These are phyloP conservation scores for Gossypium schwendimanii DNA, from an alignment of 441 rosid genomes.

Conservation along the genomic window DNA sequence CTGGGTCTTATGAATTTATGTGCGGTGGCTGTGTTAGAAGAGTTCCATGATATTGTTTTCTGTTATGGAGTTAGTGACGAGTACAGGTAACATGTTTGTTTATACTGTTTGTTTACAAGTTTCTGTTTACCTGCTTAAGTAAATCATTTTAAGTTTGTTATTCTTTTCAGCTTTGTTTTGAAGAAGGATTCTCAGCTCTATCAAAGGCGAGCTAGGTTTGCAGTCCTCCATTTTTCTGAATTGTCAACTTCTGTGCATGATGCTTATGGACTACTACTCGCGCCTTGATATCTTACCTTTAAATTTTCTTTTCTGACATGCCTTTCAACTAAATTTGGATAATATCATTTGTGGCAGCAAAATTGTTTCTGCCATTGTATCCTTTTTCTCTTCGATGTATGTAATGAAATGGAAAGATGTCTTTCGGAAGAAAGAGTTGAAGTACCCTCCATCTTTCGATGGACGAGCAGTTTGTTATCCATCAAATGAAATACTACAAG, in stretches of 20 bases:
- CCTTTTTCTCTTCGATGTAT: conserved; percentile 74
- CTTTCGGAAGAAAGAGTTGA: conserved; percentile 60
- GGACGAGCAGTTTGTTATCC: conserved; percentile 95
- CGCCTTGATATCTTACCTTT: background rate
- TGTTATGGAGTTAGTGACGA: conserved; percentile 91
- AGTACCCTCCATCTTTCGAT: conserved; percentile 77
- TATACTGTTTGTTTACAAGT: conserved; percentile 9
- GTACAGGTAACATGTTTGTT: conserved; percentile 51
- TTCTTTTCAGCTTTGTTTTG: conserved; percentile 63
- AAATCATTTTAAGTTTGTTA: conserved; percentile 16
- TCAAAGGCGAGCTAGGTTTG: conserved; percentile 63
- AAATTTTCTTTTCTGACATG: background rate
- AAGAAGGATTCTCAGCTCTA: conserved; percentile 52
- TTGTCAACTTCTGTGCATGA: background rate
- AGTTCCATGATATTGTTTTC: conserved; percentile 58
- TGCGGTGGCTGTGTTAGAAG: conserved; percentile 64
- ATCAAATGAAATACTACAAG: conserved; percentile 58
- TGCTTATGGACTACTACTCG: background rate
- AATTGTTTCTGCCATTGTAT: conserved; percentile 55
- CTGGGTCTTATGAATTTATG: conserved; percentile 92
- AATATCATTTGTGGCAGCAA: conserved; percentile 33
- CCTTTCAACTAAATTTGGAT: conserved; percentile 2
- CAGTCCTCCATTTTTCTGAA: background rate
- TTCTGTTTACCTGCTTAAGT: conserved; percentile 11
- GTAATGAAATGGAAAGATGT: conserved; percentile 64